These are phyloP conservation scores for Isabelozyma heimii DNA, from an alignment of 805 yeast genomes.

Conservation along the genomic window DNA sequence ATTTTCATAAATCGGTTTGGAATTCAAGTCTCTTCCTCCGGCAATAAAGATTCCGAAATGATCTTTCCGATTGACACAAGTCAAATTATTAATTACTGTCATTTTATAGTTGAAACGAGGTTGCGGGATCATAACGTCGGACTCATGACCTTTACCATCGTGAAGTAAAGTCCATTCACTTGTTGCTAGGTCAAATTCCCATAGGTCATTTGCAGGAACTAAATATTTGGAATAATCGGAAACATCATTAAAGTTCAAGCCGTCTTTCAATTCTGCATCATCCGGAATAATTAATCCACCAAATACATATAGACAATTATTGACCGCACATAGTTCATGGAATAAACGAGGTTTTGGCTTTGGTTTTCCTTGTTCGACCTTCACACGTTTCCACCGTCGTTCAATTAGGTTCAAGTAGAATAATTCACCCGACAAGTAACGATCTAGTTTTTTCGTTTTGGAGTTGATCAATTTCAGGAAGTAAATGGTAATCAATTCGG, in stretches of 20 bases:
- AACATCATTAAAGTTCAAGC: conserved; percentile 13
- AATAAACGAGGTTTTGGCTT: conserved; percentile 51
- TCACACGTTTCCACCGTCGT: conserved; percentile 53
- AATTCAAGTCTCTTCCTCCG: conserved; percentile 48
- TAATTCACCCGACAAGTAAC: conserved; percentile 60
- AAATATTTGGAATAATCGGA: conserved; percentile 21
- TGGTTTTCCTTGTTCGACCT: conserved; percentile 14
- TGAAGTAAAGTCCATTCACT: conserved; percentile 54
- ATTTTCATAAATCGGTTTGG: conserved; percentile 28
- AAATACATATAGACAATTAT: conserved; percentile 52
- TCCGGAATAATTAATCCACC: conserved; percentile 57
- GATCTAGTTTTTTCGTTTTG: conserved; percentile 20
- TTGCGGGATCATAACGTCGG: conserved; percentile 18
- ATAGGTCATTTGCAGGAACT: conserved; percentile 58
- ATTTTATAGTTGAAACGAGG: conserved; percentile 55
- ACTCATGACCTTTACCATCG: conserved; percentile 22
- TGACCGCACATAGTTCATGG: conserved; percentile 54
- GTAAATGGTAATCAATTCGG: conserved; percentile 39
- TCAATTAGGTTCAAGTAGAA: conserved; percentile 60
- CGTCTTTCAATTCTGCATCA: conserved; percentile 15
- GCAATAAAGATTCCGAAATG: conserved; percentile 51
- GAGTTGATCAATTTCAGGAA: conserved; percentile 21
- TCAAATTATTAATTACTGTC: conserved; percentile 37
- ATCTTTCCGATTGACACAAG: conserved; percentile 32
- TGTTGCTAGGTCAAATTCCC: conserved; percentile 59